phyloP scores from a whole-genome alignment of 1,284 basidiomycete species.

The Trichosporon inkin region DNA sequence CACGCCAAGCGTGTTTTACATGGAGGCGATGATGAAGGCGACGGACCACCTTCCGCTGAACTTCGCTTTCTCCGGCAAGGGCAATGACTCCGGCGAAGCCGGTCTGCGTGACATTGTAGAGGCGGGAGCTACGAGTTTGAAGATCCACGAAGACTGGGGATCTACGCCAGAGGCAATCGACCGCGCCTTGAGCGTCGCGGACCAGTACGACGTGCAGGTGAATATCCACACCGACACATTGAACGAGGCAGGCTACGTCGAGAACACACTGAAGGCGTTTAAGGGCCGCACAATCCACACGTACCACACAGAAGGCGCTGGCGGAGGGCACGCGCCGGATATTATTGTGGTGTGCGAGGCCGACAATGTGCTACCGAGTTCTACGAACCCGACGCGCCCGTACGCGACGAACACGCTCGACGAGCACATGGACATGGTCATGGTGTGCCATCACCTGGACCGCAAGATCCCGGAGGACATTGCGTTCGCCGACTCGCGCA shows the following conservation, averaged over 20 bases:
- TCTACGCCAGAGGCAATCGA: slow-evolving; percentile 80
- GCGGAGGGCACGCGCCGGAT: slow-evolving; percentile 95
- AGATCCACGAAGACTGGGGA: slow-evolving; percentile 99
- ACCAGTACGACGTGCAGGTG: slow-evolving; percentile 92
- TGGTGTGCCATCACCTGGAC: slow-evolving; percentile 87
- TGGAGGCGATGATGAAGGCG: slow-evolving; percentile 79
- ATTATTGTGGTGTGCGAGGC: slow-evolving; percentile 93
- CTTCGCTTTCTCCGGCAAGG: slow-evolving; percentile 88
- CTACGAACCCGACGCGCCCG: slow-evolving; percentile 95
- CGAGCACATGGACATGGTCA: slow-evolving; percentile 97
- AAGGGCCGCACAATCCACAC: slow-evolving; percentile 91
- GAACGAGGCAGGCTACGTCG: slow-evolving; percentile 73
- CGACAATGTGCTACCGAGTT: slow-evolving; percentile 89
- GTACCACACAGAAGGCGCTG: slow-evolving; percentile 94
- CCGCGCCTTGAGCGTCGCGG: slow-evolving; percentile 73
- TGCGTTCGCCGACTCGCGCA: slow-evolving; percentile 94
- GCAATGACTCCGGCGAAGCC: slow-evolving; percentile 75
- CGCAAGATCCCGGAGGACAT: slow-evolving; percentile 87
- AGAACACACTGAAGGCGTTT: slow-evolving; percentile 85
- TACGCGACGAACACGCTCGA: slow-evolving; percentile 90
- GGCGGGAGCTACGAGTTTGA: slow-evolving; percentile 86
- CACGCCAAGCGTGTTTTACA: slow-evolving; percentile 81
- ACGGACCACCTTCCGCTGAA: slow-evolving; percentile 88
- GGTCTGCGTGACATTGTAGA: slow-evolving; percentile 74
- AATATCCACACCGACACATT: slow-evolving; percentile 98